Evolutionary conservation across 768 basidiomycete species (phyloP).

Genomic region (Leucocoprinus leucothites): DNA sequence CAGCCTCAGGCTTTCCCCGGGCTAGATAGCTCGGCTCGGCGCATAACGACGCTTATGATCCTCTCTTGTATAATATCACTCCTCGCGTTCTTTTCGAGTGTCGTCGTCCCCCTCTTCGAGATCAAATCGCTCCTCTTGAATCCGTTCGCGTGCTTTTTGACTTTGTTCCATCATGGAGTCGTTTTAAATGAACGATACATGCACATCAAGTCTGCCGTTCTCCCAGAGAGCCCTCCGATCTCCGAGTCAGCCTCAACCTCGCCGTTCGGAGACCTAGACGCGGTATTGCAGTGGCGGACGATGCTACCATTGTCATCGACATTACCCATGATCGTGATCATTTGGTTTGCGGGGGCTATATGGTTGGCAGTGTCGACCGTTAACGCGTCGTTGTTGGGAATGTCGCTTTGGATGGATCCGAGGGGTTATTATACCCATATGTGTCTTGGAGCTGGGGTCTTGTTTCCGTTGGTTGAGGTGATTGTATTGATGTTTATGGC

Average conservation of each 20-base stretch:
- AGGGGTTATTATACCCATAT: not conserved
- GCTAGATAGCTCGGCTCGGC: not conserved
- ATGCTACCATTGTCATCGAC: not conserved
- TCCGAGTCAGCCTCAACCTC: no score
- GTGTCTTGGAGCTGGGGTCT: not conserved
- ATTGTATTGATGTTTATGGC: not conserved
- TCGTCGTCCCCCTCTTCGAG: not conserved
- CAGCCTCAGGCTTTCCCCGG: no score
- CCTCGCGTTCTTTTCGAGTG: not conserved
- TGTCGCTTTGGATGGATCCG: not conserved
- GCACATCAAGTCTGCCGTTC: not conserved
- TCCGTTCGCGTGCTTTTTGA: not conserved
- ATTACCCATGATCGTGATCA: not conserved
- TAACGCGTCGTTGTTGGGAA: not conserved
- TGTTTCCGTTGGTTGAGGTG: not conserved
- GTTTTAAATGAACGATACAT: not conserved
- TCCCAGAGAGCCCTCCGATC: no score
- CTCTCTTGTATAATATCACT: not conserved
- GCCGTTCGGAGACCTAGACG: no score
- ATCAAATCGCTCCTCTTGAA: not conserved
- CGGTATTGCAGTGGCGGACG: no score
- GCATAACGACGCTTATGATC: not conserved
- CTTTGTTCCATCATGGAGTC: conserved; percentile 2
- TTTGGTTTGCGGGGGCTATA: not conserved
- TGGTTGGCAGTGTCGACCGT: conserved; percentile 7